Evolutionary conservation across 768 basidiomycete species (phyloP), one percentile per base, ranked within the genome.

Genomic region (Sistotremastrum niveocremeum): DNA sequence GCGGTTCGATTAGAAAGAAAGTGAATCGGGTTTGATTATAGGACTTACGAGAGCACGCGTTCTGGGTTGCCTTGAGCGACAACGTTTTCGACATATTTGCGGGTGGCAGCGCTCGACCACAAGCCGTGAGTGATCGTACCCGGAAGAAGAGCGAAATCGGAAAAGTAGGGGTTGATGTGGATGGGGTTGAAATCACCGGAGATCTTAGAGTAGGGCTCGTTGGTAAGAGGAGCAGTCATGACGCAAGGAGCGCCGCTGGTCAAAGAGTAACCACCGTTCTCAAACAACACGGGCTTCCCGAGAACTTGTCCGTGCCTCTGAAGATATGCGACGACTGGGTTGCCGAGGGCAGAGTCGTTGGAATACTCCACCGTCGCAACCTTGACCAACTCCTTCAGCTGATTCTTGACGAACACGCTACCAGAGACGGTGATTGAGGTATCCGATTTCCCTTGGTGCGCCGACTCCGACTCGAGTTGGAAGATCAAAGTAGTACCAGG

Each of bases 161-260:
- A 79, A 69, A 99, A 97, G 72, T 98, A 98, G 0, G 95, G 94
- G 64, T 99, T 97, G 62, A 95, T 71, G 61, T 99, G 95, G 54
- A 99, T 99, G 31, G 95, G 95, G 63, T 99, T 98, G 72, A 89
- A 98, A 64, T 99, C 94, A 39, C 94, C 93, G 0, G 95, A 99
- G 41, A 93, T 76, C 62, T 81, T 79, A 4, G 93, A 97, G 66
- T 98, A 99, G 2, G 90, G 84, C 63, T 94, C 87, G 58, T 99
- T 99, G 41, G 87, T 88, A 39, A 85, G 67, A 29, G 94, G 94
- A 3, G 94, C 75, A 40, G 69, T 78, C 71, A 90, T 94, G 5
- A 70, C 62, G 11, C 73, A 68, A 29, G 71, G 68, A 3, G 74
- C 65, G n/a, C 69, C 59, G 37, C 65, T 77, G 34, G 81, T 79